phyloP scores from a whole-genome alignment of 257 asterid genomes.

The Forsythia viridissima region DNA sequence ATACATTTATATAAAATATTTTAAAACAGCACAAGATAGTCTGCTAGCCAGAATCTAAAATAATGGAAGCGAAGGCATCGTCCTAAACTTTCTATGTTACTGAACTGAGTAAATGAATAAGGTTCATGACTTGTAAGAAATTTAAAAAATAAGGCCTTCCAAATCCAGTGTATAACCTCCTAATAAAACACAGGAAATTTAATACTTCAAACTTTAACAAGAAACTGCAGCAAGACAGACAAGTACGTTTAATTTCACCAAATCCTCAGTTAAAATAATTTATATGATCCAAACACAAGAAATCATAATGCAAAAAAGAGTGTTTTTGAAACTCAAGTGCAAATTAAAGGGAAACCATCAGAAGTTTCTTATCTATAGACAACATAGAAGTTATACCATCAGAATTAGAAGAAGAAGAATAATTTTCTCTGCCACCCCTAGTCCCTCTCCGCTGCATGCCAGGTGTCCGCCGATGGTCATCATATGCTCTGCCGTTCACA shows the following conservation, averaged over 20 bases:
- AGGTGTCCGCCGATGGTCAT: constrained; percentile 28
- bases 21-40: neutral
- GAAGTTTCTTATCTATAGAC: neutral
- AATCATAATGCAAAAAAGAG: neutral
- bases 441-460: constrained; percentile 43
- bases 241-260: neutral
- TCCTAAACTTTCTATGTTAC: too few relatives aligned
- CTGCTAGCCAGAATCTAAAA: neutral
- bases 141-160: neutral
- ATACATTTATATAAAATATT: neutral
- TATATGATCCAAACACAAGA: neutral
- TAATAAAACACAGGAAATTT: neutral
- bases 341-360: neutral
- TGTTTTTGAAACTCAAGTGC: neutral
- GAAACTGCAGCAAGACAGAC: neutral
- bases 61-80: too few relatives aligned
- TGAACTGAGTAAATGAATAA: too few relatives aligned
- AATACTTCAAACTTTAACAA: neutral
- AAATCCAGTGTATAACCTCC: neutral
- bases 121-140: too few relatives aligned
- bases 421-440: constrained; percentile 37
- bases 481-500: constrained; percentile 22
- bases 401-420: constrained; percentile 30
- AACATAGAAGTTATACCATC: constrained; percentile 33
- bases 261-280: neutral